Evolutionary conservation across 1,284 basidiomycete genomes (phyloP), one percentile per base, ranked within the genome.

Genomic region (Anthracocystis setariae): DNA sequence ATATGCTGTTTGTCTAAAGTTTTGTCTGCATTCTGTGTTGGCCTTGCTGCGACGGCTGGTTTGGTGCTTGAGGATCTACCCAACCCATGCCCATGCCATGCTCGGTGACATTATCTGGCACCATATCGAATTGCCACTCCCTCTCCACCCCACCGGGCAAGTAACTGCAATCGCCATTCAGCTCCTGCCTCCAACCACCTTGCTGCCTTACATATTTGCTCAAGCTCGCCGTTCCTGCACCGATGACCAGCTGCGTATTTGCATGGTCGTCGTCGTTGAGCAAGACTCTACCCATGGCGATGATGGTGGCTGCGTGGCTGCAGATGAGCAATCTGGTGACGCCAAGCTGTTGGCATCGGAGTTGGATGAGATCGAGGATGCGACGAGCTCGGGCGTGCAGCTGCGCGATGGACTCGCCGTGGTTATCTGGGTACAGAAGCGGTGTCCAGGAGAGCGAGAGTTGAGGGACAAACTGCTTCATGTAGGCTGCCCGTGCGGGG

Each of bases 301-400:
- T 91, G 63, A 87, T 85, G 5, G 91, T 90, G 15, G 91, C 92
- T 0, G 92, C 92, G 80, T 94, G 92, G 60, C 88, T 89, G 68
- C 92, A 86, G 25, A 94, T 83, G 35, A 93, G 78, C 13, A 92
- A 84, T 8, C 86, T 84, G 60, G 80, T 84, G 69, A 87, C 84
- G 80, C 85, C 83, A 10, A 69, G 60, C 15, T 65, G 39, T 3
- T 56, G 40, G 44, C 78, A 77, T 1, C 76, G 61, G 23, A 46
- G 24, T 4, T 73, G 47, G 43, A 81, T 73, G 4, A 79, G 81
- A 2, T 81, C 74, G 24, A 91, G 84, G 65, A 90, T 86, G 4
- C 83, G 86, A 8, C 85, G 84, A 46, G 86, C 84, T 21, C 92
- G 88, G 3, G 87, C 84, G 77, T 93, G 91, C 23, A 91, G 80